Evolutionary conservation across 768 basidiomycete genomes (phyloP), one percentile per base, ranked within the genome.

Genomic region (Imleria badia): DNA sequence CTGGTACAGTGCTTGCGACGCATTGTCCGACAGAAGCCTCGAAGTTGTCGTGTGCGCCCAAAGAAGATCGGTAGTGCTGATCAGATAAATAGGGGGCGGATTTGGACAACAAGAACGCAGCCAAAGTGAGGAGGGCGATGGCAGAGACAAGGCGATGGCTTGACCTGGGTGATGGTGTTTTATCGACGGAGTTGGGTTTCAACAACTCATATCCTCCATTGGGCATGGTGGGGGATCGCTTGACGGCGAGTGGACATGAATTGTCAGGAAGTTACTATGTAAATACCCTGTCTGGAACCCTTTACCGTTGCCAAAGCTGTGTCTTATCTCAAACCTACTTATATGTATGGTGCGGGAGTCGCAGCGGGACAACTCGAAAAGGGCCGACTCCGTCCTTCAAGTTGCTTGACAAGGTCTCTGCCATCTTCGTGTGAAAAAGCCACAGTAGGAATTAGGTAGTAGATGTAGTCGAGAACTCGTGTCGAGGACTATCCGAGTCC

Each of bases 11-110:
- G 20, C 47, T 51, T 7, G 76, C 48, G 3, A 62, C 57, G 51
- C 80, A 81, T 45, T 73, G 72, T 42, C 64, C 62, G 23, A 75
- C 39, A 23, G 38, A 52, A 47, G 50, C 60, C 6, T 29, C 33
- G n/a, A n/a, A n/a, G 39, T 41, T 14, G 29, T 55, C 51, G 20
- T 50, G 35, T 14, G 7, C 39, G 5, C 12, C 48, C 14, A 15
- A 23, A 14, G 54, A 20, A 2, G 48, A 5, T 14, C 33, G 30
- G 4, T 12, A 43, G 26, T 26, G 45, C 15, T 41, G 49, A 36
- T 23, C 22, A 34, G 52, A 52, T 48, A 52, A 39, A n/a, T 42
- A 45, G 4, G 43, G 22, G 23, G 39, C 15, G 19, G 45, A 39
- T n/a, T 49, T 61, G 33, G 60, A 35, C 11, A 65, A 31, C 14